Evolutionary conservation across 2,329 filamentous ascomycete species (phyloP), one percentile per base, ranked within the genome.

Genomic region (Rutstroemia sp.): DNA sequence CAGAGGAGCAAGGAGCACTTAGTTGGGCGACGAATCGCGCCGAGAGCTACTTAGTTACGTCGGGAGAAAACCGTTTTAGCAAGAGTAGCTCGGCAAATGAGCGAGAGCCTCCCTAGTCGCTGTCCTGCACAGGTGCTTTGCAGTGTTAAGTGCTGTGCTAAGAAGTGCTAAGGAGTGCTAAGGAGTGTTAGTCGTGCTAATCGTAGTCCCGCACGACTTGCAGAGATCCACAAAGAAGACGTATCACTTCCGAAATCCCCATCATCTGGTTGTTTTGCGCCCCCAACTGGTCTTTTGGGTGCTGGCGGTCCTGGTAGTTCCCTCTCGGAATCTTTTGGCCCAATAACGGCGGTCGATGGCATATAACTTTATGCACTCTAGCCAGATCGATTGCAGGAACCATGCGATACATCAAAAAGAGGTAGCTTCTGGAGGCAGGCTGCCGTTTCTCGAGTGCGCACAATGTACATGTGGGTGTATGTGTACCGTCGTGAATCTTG

Each of bases 301-400:
- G 16, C 19, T n/a, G 39, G 16, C n/a, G 16, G 14, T n/a, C 17
- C 9, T 42, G 39, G 39, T 34, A 16, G 53, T 55, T 9, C 46
- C 16, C 38, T 51, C 7, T 38, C 47, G 46, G 53, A 17, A 55
- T 23, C 47, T 45, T 27, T 27, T 44, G 16, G 23, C 23, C 53
- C 47, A 55, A 51, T 51, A 19, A 45, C 17, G 17, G 19, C 3
- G 10, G 23, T 23, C 40, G 53, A 55, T 55, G 53, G 25, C 30
- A 36, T 23, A 51, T 42, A 12, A 30, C 36, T 48, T 51, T 14
- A 51, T 25, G 25, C 53, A 44, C 40, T 51, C 30, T 36, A 21
- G 46, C 10, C 16, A 50, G 53, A 51, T 55, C 53, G 53, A 55
- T 42, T 55, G 47, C 52, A 55, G 53, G 53, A 55, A 55, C 53